A percentile compares a stretch with the other conserved stretches of the same genome.
Conservation (phyloP, 2,329 filamentous ascomycete species). For the Exophiala oligosperma region DNA sequence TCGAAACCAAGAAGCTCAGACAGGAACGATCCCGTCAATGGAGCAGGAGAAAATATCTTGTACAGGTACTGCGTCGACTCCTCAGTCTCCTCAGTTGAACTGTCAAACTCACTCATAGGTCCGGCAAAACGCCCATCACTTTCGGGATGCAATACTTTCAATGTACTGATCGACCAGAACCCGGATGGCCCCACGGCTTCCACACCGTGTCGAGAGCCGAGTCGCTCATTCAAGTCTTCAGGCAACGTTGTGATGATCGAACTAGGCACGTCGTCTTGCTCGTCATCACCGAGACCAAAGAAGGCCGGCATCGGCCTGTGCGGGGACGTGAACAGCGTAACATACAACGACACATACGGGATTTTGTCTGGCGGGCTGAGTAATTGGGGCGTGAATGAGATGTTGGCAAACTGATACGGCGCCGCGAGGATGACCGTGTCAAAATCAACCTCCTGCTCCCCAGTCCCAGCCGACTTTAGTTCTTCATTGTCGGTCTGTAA, state of each 20-base stretch:
- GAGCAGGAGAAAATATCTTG: conserved; percentile 64
- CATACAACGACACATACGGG: conserved; percentile 84
- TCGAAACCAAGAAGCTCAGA: conserved; percentile 49
- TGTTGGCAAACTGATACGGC: conserved; percentile 77
- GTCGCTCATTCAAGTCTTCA: conserved; percentile 50
- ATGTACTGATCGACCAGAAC: conserved; percentile 83
- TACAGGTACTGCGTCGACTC: conserved; percentile 52
- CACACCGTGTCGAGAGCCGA: conserved; percentile 39
- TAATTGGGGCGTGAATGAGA: conserved; percentile 52
- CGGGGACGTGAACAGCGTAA: conserved; percentile 83
- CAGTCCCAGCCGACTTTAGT: conserved; percentile 18
- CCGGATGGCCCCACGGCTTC: conserved; percentile 68
- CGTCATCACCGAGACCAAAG: conserved; percentile 61
- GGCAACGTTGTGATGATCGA: conserved; percentile 81
- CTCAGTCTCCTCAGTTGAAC: neutral
- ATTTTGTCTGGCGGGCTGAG: conserved; percentile 66
- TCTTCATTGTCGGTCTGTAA: conserved; percentile 33
- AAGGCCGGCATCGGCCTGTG: conserved; percentile 68
- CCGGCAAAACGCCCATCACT: conserved; percentile 27
- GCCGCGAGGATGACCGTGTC: conserved; percentile 81
- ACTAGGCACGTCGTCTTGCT: conserved; percentile 62
- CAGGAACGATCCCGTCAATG: conserved; percentile 50
- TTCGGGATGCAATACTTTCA: conserved; percentile 63
- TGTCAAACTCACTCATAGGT: neutral
- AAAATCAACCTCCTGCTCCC: conserved; percentile 47